Percentiles rank a stretch among this genome's conserved stretches.
Conservation (phyloP, 768 basidiomycete species). For the Paxillus rubicundulus region DNA sequence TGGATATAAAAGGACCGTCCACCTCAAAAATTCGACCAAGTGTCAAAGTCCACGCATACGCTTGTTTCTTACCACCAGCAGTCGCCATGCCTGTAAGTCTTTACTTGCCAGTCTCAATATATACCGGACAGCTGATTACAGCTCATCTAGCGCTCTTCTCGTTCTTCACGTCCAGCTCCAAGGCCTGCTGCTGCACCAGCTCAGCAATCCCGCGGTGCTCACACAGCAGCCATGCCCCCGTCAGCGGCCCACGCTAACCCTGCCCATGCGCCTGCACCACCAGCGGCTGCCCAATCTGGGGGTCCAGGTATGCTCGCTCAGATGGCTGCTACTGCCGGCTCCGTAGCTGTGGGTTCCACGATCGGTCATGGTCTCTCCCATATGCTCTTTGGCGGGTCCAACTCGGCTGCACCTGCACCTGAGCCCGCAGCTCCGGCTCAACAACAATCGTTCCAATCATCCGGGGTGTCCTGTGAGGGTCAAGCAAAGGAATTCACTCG, state of each 20-base stretch:
- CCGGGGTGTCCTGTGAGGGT: conserved; percentile 59
- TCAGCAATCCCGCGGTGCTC: conserved; percentile 44
- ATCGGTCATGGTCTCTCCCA: conserved; percentile 87
- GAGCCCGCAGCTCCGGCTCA: conserved; percentile 50
- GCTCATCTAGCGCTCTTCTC: conserved; percentile 64
- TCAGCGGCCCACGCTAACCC: conserved; percentile 43
- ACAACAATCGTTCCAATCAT: conserved; percentile 44
- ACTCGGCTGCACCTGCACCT: conserved; percentile 39
- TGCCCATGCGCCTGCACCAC: conserved; percentile 40
- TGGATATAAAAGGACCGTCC: conserved; percentile 21
- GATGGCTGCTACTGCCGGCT: conserved; percentile 90
- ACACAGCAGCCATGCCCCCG: conserved; percentile 47
- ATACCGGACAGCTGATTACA: neutral
- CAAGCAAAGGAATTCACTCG: conserved; percentile 88
- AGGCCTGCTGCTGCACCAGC: conserved; percentile 52
- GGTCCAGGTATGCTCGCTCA: conserved; percentile 75
- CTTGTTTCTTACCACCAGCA: conserved; percentile 19
- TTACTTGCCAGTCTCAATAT: neutral
- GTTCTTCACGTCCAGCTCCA: conserved; percentile 61
- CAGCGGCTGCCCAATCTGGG: conserved; percentile 38
- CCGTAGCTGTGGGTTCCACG: conserved; percentile 83
- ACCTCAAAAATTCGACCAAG: conserved; percentile 13
- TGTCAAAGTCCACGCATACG: neutral
- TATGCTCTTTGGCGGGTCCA: conserved; percentile 83
- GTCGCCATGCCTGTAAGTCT: conserved; percentile 49